Base-by-base conservation (phyloP, 257 asterid species). In the Fraxinus quadrangulata region DNA sequence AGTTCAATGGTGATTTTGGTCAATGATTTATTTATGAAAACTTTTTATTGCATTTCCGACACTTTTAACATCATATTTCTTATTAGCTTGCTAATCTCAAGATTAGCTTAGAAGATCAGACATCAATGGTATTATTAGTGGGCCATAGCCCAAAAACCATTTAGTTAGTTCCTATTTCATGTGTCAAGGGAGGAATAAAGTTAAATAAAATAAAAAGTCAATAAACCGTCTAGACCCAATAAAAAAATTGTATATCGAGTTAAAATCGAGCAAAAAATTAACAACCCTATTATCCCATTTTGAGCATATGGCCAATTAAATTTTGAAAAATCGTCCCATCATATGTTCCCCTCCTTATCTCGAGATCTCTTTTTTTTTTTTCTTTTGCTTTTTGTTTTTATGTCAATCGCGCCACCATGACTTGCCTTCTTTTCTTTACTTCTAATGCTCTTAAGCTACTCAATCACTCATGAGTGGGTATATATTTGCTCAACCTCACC, bases 381-480 rank as follows among this genome's bases (percentile, higher is more conserved):
- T 13, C 24, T 66, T 33, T 49, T 75, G 67, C 12, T 24, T 21
- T 82, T 37, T 30, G 24, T 34, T 68, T 70, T 70, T 23, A 24
- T 36, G 85, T 85, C 83, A 77, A 69, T 69, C 72, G 79, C 86
- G 37, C 39, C 79, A 4, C 75, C 67, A n/a, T 36, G 42, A 71
- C 72, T 56, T 81, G 70, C 75, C 88, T 85, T 90, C 45, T 67
- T 67, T 34, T 80, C 14, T 75, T 84, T 72, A 82, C 88, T 36
- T 79, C 36, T 80, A 87, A 82, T 90, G 90, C 96, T 87, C 86
- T 72, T 14, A 84, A 85, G 91, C 82, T 88, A 87, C 94, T 88
- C 92, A 88, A 89, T 24, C 72, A 73, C 80, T 47, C 51, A 75
- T 79, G 79, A 82, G 74, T 79, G 77, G 87, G 74, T 68, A 56